Conservation (phyloP, 2,329 filamentous ascomycete species). For the Xylaria hypoxylon region DNA sequence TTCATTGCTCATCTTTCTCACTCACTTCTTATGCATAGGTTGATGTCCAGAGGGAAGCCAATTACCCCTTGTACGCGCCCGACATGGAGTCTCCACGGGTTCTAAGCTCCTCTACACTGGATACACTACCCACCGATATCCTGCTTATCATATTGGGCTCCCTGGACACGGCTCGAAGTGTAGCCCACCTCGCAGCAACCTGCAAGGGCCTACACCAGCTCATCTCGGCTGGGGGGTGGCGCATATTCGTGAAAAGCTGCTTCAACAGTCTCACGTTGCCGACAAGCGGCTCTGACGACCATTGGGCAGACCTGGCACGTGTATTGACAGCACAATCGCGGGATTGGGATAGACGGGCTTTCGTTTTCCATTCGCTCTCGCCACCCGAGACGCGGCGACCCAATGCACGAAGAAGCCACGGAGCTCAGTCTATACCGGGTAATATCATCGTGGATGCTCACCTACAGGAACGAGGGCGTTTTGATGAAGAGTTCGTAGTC, state of each 20-base stretch:
- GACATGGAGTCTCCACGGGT: constrained; percentile 35
- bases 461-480: constrained; percentile 50
- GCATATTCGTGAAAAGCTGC: constrained; percentile 58
- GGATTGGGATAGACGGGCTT: constrained; percentile 63
- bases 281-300: constrained; percentile 38
- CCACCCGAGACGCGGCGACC: constrained; percentile 33
- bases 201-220: constrained; percentile 56
- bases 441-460: constrained; percentile 62
- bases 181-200: constrained; percentile 56
- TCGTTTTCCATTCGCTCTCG: constrained; percentile 54
- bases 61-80: not conserved
- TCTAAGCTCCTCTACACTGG: constrained; percentile 50
- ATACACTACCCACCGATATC: constrained; percentile 62
- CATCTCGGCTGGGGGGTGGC: constrained; percentile 60
- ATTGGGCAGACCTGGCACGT: constrained; percentile 54
- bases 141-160: constrained; percentile 61
- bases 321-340: constrained; percentile 63
- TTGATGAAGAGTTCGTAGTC: constrained; percentile 58
- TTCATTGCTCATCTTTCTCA: too few relatives aligned
- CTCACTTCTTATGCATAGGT: not conserved
- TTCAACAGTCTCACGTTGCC: constrained; percentile 58
- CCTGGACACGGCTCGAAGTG: constrained; percentile 61
- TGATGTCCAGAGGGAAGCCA: not conserved
- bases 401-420: constrained; percentile 15
- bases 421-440: constrained; percentile 55